phyloP scores from a whole-genome alignment of 2,329 filamentous ascomycete genomes.

The Ceratocystiopsis sp. region DNA sequence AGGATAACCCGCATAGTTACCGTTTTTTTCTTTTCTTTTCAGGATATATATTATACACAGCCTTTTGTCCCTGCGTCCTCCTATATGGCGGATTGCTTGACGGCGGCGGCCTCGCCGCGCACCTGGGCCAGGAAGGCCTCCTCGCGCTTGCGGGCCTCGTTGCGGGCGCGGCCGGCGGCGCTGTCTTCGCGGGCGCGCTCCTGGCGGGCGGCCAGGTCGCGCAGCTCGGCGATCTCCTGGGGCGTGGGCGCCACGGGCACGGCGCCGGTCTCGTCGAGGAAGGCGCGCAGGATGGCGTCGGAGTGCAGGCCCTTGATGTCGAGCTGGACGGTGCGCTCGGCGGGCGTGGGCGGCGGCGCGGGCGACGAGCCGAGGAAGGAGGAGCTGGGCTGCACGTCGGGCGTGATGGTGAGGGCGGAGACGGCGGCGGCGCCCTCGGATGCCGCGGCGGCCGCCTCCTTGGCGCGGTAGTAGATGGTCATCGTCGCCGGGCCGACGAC shows the following conservation, averaged over 20 bases:
- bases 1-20: no score
- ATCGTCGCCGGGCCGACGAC: slow-evolving; percentile 40
- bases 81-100: slow-evolving; percentile 16
- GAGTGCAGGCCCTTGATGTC: slow-evolving; percentile 48
- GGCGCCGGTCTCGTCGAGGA: slow-evolving; percentile 47
- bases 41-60: background rate
- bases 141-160: slow-evolving; percentile 43
- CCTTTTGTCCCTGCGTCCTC: background rate
- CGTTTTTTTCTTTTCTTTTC: background rate
- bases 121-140: slow-evolving; percentile 39
- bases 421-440: slow-evolving; percentile 1
- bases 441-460: slow-evolving; percentile 5
- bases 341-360: slow-evolving; percentile 28
- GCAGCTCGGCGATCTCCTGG: slow-evolving; percentile 47
- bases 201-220: slow-evolving; percentile 36
- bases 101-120: slow-evolving; percentile 29
- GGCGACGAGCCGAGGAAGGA: slow-evolving; percentile 30
- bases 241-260: slow-evolving; percentile 35
- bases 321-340: slow-evolving; percentile 35
- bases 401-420: slow-evolving; percentile 2
- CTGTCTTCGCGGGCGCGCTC: slow-evolving; percentile 36
- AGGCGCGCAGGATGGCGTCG: slow-evolving; percentile 42
- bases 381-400: slow-evolving; percentile 25
- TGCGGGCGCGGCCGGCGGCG: slow-evolving; percentile 31
- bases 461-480: slow-evolving; percentile 43